Base-by-base conservation (phyloP, 2,329 filamentous ascomycete genomes). In the Lasiodiplodia gonubiensis region DNA sequence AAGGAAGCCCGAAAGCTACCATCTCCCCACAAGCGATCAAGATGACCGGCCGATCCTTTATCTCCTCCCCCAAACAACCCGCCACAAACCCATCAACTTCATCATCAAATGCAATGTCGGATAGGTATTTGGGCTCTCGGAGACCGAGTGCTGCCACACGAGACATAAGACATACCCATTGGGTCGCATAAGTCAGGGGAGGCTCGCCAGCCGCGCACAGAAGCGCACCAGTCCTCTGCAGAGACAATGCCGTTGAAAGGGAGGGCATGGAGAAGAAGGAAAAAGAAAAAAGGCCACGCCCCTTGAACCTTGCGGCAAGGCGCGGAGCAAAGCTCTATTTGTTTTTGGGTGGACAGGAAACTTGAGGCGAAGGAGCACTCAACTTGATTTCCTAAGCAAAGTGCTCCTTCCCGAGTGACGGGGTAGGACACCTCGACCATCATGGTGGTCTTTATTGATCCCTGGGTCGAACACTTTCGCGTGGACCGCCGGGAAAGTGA, bases 321-420 rank as follows among this genome's bases (percentile, higher is more conserved):
- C 55, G 55, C 55, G 37, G 37, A 60, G 55, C 55, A 60, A 46
- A 39, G 55, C 55, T 60, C 55, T 60, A 46, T 60, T 60, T 60
- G 25, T 60, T 60, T 59, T 5, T 8, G 39, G 7, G n/a, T 21
- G 21, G 18, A 46, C 42, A 4, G 7, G 42, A 21, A 46, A 8
- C 30, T 33, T 10, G 8, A 33, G 30, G 30, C 30, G 30, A 33
- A 33, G 10, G 30, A 33, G 30, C 30, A 33, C 30, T 33, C 30
- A 33, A 33, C 30, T 8, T 8, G 30, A 33, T 42, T 16, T 42
- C 39, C n/a, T 16, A 7, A 7, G 39, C n/a, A n/a, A 8, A 18
- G 18, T 8, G 39, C 39, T 42, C 39, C n/a, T 5, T 18, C 39
- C 7, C 7, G 6, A 7, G 39, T 8, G 16, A 18, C 14, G 39